phyloP scores from a whole-genome alignment of 306 rosid species.

The Herpetospermum pedunculosum region DNA sequence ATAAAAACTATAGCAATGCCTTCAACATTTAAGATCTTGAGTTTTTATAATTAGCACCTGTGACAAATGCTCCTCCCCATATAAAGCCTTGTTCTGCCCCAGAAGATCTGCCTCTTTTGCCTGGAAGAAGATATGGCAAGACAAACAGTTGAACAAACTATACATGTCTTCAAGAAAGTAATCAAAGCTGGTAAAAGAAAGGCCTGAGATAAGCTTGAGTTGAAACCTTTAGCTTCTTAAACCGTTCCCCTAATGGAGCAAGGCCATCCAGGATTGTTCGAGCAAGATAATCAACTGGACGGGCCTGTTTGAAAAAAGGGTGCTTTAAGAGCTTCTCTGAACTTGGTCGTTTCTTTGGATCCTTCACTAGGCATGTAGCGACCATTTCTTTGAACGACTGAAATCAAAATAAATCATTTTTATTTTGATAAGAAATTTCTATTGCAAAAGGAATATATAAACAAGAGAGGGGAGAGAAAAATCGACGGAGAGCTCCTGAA shows the following conservation, averaged over 20 bases:
- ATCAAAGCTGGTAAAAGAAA: constrained; percentile 9
- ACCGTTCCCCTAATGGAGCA: constrained; percentile 75
- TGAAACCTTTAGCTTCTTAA: constrained; percentile 66
- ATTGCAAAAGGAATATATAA: constrained; percentile 7
- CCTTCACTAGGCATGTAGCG: constrained; percentile 86
- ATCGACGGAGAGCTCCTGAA: constrained; percentile 8
- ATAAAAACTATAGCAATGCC: background rate
- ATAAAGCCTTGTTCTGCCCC: constrained; percentile 52
- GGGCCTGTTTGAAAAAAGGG: constrained; percentile 65
- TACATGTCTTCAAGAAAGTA: background rate
- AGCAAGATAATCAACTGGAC: constrained; percentile 36
- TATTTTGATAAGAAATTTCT: background rate
- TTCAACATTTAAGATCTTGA: background rate
- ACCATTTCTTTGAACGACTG: constrained; percentile 86
- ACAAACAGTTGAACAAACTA: background rate
- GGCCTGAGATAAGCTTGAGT: constrained; percentile 12
- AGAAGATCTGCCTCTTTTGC: constrained; percentile 73
- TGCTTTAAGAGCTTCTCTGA: constrained; percentile 77
- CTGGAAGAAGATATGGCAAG: constrained; percentile 19
- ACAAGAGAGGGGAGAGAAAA: constrained; percentile 10
- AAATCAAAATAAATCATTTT: background rate
- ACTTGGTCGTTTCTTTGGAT: constrained; percentile 85
- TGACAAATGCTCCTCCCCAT: constrained; percentile 73
- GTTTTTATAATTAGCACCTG: constrained; percentile 32
- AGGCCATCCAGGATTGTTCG: constrained; percentile 69